phyloP scores from a whole-genome alignment of 306 rosid species.

The Dicorynia guianensis region DNA sequence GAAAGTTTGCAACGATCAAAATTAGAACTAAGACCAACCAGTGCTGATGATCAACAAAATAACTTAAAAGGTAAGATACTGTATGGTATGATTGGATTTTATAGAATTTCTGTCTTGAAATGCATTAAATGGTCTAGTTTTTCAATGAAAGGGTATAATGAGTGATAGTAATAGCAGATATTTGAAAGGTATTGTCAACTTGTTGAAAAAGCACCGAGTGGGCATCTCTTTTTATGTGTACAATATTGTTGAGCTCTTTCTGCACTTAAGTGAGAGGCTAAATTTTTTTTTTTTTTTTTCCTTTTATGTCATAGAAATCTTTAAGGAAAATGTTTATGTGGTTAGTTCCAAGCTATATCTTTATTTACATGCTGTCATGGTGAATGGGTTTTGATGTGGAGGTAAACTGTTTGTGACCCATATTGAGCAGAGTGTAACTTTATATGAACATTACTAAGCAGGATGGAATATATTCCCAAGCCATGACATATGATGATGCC shows the following conservation, averaged over 20 bases:
- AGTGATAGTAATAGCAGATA: neutral
- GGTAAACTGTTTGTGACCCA: neutral
- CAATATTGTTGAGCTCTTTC: neutral
- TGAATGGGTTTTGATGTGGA: neutral
- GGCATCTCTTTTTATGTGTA: neutral
- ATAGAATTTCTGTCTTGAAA: constrained; percentile 12
- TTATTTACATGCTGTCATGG: no score
- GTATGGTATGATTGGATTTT: constrained; percentile 27
- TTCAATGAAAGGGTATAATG: constrained; percentile 1
- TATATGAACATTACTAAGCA: neutral
- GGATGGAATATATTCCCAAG: neutral
- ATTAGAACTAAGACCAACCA: constrained; percentile 44
- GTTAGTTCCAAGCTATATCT: no score
- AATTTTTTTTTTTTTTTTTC: no score
- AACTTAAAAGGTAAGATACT: constrained; percentile 47
- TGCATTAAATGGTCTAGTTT: constrained; percentile 23
- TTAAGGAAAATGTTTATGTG: no score
- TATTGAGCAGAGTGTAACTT: no score
- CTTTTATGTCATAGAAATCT: no score
- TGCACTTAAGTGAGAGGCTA: neutral
- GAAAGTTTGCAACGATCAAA: constrained; percentile 63
- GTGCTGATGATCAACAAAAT: constrained; percentile 32
- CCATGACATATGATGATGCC: neutral
- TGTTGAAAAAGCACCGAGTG: neutral
- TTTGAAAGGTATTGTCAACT: neutral